Evolutionary conservation across 2,329 filamentous ascomycete species (phyloP).

Genomic region (Apiospora pterosperma): DNA sequence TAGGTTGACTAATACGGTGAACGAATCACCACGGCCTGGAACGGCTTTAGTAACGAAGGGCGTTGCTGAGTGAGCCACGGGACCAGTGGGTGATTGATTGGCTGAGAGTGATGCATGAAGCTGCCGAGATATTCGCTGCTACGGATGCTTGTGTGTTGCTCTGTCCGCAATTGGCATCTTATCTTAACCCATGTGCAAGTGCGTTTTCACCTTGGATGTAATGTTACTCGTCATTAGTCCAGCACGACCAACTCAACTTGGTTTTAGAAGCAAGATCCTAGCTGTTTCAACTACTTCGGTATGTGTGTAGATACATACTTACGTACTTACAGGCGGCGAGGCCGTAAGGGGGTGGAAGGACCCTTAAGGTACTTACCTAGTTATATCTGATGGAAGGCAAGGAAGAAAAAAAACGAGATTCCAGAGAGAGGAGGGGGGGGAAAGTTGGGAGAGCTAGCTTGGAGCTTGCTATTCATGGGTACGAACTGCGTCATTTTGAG

Average conservation of each 20-base stretch:
- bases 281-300: background rate
- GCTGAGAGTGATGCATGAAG: background rate
- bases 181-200: background rate
- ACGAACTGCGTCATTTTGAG: background rate
- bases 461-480: background rate
- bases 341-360: background rate
- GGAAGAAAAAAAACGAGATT: background rate
- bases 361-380: background rate
- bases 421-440: background rate
- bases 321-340: no score
- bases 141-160: background rate
- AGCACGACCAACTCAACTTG: background rate
- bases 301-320: no score
- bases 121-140: background rate
- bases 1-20: background rate
- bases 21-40: background rate
- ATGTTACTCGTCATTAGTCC: background rate
- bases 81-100: background rate
- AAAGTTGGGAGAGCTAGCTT: background rate
- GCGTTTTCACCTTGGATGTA: background rate
- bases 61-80: background rate
- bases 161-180: background rate
- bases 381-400: background rate
- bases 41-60: background rate
- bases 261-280: background rate